phyloP scores from a whole-genome alignment of 2,329 filamentous ascomycete genomes.

The Xylaria sp. region DNA sequence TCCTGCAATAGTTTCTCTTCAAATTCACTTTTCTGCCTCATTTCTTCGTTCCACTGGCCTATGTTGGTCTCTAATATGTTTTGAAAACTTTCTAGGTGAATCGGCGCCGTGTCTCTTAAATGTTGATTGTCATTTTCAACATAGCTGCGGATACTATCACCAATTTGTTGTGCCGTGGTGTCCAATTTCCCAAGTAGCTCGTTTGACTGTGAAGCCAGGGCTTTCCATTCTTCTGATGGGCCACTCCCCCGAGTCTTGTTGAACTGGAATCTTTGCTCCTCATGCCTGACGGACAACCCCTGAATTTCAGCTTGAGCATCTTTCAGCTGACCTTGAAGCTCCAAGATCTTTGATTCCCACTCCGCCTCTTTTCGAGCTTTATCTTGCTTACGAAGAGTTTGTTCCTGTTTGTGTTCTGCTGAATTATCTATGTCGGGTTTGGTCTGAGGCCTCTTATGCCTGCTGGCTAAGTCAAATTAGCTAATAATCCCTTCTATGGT shows the following conservation, averaged over 20 bases:
- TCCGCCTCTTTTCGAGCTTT: slow-evolving; percentile 4
- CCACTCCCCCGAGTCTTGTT: not conserved
- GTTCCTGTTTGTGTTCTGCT: not conserved
- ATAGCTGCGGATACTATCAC: slow-evolving; percentile 7
- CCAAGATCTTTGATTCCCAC: not conserved
- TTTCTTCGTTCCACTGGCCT: slow-evolving; percentile 18
- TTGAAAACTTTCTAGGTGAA: slow-evolving; percentile 12
- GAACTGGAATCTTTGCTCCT: slow-evolving; percentile 5
- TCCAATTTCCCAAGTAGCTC: slow-evolving; percentile 14
- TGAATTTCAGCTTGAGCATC: slow-evolving; percentile 19
- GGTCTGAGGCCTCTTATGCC: not conserved
- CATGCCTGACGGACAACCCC: slow-evolving; percentile 1
- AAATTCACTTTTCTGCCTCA: slow-evolving; percentile 24
- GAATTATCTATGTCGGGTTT: not conserved
- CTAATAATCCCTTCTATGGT: not conserved
- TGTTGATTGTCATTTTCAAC: slow-evolving; percentile 13
- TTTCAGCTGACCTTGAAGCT: slow-evolving; percentile 25
- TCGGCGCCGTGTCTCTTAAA: not conserved
- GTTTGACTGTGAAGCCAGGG: not conserved
- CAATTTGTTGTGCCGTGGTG: not conserved
- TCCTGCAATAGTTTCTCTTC: not conserved
- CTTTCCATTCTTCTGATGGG: slow-evolving; percentile 14
- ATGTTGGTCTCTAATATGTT: slow-evolving; percentile 10
- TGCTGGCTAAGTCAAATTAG: slow-evolving; percentile 12
- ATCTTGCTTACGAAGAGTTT: not conserved